Percentiles rank a stretch among this genome's conserved stretches.
Evolutionary conservation across 2,329 filamentous ascomycete genomes (phyloP).

Genomic region (Spiromastix sp.): DNA sequence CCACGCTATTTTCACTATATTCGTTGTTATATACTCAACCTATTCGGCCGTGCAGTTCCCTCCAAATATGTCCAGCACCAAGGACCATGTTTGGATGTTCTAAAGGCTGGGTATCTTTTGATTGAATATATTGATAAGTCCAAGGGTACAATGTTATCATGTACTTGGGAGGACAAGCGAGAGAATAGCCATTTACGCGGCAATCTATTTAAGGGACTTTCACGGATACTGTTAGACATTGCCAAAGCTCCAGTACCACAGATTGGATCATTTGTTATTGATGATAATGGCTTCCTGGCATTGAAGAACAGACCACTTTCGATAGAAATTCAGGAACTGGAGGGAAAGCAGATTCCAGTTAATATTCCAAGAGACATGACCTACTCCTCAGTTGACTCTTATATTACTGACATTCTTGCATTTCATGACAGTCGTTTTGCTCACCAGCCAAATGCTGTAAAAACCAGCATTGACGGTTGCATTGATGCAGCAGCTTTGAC

Average conservation of each 20-base stretch:
- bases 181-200: constrained; percentile 9
- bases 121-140: constrained; percentile 13
- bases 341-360: background rate
- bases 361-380: constrained; percentile 1
- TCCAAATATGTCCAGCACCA: background rate
- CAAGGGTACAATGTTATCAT: constrained; percentile 14
- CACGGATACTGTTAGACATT: constrained; percentile 12
- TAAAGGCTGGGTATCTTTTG: constrained; percentile 13
- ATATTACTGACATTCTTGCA: constrained; percentile 13
- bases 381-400: constrained; percentile 11
- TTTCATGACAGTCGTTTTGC: constrained; percentile 15
- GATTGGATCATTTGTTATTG: constrained; percentile 25
- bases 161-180: constrained; percentile 11
- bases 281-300: constrained; percentile 15
- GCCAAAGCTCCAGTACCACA: constrained; percentile 15
- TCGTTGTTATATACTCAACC: background rate
- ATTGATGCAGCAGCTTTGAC: constrained; percentile 14
- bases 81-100: background rate
- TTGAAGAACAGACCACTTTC: constrained; percentile 17
- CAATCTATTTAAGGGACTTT: constrained; percentile 15
- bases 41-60: background rate
- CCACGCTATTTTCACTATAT: background rate
- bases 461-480: constrained; percentile 8
- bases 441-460: constrained; percentile 18
- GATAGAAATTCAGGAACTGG: constrained; percentile 7